Percentiles rank a stretch among this genome's conserved stretches.
phyloP scores from a whole-genome alignment of 2,329 filamentous ascomycete genomes.

The Hirsutella rhossiliensis region DNA sequence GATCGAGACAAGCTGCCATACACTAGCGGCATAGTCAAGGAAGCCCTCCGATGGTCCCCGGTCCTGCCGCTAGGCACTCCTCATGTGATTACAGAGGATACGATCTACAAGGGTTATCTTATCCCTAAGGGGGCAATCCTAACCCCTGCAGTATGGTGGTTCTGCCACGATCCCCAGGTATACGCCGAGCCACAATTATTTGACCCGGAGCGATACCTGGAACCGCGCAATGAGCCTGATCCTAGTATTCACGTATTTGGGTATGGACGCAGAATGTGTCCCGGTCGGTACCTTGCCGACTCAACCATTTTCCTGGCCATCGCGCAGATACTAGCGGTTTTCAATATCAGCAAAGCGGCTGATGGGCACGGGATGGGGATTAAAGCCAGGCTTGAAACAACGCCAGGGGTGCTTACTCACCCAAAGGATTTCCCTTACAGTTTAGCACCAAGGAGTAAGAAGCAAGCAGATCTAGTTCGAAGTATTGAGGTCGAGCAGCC shows the following conservation, averaged over 20 bases:
- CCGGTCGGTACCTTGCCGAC: constrained; percentile 19
- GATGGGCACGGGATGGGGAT: constrained; percentile 23
- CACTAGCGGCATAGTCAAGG: constrained; percentile 16
- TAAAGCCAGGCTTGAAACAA: constrained; percentile 7
- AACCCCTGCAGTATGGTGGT: constrained; percentile 13
- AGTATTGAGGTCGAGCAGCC: constrained; percentile 1
- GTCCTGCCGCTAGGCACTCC: constrained; percentile 22
- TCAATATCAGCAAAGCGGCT: constrained; percentile 11
- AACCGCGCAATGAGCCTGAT: constrained; percentile 14
- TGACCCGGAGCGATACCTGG: constrained; percentile 19
- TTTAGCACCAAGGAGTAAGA: neutral
- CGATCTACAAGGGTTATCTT: constrained; percentile 8
- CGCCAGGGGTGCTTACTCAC: constrained; percentile 1
- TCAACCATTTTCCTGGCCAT: constrained; percentile 18
- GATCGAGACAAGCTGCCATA: constrained; percentile 34
- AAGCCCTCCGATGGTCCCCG: constrained; percentile 17
- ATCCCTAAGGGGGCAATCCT: constrained; percentile 16
- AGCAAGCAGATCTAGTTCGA: neutral
- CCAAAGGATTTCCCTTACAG: neutral
- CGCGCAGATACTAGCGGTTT: constrained; percentile 26
- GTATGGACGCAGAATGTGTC: constrained; percentile 23
- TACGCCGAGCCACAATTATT: constrained; percentile 35
- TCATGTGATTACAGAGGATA: constrained; percentile 21
- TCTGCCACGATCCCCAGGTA: constrained; percentile 53
- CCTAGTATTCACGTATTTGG: constrained; percentile 17